Conservation (phyloP, 495 filamentous ascomycete genomes). For the Chaetomium tenue region DNA sequence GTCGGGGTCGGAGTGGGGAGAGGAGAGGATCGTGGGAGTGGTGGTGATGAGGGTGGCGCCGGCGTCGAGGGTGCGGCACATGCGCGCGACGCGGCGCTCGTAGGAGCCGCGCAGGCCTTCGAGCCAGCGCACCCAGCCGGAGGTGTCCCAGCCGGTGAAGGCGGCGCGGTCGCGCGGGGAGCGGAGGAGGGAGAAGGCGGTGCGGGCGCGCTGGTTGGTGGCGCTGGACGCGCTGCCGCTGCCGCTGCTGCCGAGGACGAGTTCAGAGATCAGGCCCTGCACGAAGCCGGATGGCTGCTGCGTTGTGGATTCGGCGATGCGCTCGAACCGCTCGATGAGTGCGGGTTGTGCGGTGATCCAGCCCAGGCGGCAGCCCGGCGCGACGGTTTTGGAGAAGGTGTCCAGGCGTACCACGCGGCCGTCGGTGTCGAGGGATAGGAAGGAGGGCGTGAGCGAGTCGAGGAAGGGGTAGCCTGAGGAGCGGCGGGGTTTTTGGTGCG, state of each 20-base stretch:
- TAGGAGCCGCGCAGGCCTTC: conserved; percentile 77
- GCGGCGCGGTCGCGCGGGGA: conserved; percentile 27
- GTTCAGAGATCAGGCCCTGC: conserved; percentile 73
- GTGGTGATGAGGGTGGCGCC: conserved; percentile 59
- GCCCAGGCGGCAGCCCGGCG: conserved; percentile 75
- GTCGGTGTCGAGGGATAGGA: conserved; percentile 68
- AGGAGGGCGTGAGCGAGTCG: conserved; percentile 79
- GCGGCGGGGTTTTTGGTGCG: conserved; percentile 35
- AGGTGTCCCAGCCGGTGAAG: conserved; percentile 67
- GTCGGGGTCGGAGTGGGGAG: conserved; percentile 53
- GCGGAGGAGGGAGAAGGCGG: conserved; percentile 32
- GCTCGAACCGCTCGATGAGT: conserved; percentile 68
- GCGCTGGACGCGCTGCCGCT: conserved; percentile 35
- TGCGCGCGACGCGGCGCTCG: conserved; percentile 74
- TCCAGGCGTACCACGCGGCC: conserved; percentile 84
- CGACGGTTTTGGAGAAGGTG: conserved; percentile 81
- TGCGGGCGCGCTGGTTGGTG: conserved; percentile 35
- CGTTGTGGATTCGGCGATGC: conserved; percentile 67
- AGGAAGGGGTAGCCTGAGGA: conserved; percentile 75
- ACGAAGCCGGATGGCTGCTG: conserved; percentile 87
- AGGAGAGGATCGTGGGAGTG: conserved; percentile 20
- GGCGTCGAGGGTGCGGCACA: conserved; percentile 68
- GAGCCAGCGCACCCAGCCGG: conserved; percentile 88
- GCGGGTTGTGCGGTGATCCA: conserved; percentile 80
- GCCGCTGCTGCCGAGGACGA: conserved; percentile 60